phyloP scores from a whole-genome alignment of 164 flowering plant species.

The Macadamia integrifolia region DNA sequence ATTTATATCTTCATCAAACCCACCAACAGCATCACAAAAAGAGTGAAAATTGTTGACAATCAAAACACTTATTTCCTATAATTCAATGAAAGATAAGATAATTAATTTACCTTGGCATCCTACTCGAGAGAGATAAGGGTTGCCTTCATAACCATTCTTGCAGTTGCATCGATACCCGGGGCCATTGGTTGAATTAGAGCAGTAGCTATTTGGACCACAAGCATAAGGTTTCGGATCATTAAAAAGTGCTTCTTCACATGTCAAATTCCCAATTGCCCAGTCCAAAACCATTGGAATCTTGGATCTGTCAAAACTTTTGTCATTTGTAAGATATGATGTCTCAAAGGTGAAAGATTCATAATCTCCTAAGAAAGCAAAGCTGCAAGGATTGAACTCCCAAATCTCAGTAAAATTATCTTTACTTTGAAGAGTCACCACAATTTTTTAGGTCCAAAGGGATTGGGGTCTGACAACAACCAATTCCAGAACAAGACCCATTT shows the following conservation, averaged over 20 bases:
- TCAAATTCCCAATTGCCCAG: not conserved
- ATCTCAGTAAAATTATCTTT: not conserved
- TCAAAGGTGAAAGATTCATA: conserved; percentile 2
- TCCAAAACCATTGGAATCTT: not conserved
- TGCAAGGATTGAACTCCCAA: not conserved
- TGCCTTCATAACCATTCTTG: too few relatives aligned
- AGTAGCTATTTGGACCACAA: too few relatives aligned
- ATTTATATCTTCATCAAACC: too few relatives aligned
- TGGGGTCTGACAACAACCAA: conserved; percentile 9
- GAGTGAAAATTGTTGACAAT: too few relatives aligned
- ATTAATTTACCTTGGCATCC: too few relatives aligned
- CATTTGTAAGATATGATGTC: not conserved
- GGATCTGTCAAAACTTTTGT: not conserved
- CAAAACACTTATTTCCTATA: too few relatives aligned
- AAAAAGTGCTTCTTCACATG: too few relatives aligned
- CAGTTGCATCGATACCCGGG: too few relatives aligned
- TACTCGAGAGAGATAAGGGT: too few relatives aligned
- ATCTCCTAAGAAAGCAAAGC: conserved; percentile 10
- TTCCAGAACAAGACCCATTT: not conserved
- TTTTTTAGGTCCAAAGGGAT: not conserved
- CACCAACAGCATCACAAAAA: too few relatives aligned
- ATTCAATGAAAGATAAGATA: too few relatives aligned
- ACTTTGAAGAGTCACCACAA: not conserved
- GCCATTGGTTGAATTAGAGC: conserved; percentile 5
- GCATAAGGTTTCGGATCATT: too few relatives aligned